These are phyloP conservation scores for Rhizophagus prolifer DNA, from an alignment of 192 early-diverging fungal genomes.

Conservation along the genomic window DNA sequence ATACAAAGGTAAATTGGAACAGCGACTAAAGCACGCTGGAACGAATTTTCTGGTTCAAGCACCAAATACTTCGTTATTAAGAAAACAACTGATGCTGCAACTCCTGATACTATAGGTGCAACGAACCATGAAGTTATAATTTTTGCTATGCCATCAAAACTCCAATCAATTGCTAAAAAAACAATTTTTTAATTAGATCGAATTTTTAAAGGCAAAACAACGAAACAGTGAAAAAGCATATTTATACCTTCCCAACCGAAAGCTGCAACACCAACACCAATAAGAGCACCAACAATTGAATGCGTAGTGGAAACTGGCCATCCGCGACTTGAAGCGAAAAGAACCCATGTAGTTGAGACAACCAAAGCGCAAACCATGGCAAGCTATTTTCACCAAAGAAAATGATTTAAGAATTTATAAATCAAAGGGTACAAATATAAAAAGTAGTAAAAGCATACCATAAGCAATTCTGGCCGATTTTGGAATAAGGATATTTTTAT, in stretches of 20 bases:
- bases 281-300: slow-evolving; percentile 69
- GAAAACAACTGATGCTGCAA: slow-evolving; percentile 59
- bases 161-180: slow-evolving; percentile 55
- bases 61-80: slow-evolving; percentile 58
- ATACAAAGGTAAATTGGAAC: slow-evolving; percentile 68
- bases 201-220: background rate
- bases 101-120: slow-evolving; percentile 59
- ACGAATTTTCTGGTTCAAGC: slow-evolving; percentile 50
- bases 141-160: slow-evolving; percentile 41
- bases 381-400: slow-evolving; percentile 32
- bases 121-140: slow-evolving; percentile 71
- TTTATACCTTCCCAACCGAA: slow-evolving; percentile 42
- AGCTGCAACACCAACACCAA: slow-evolving; percentile 66
- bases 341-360: slow-evolving; percentile 69
- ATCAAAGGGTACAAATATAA: background rate
- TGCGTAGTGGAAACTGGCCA: slow-evolving; percentile 73
- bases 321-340: slow-evolving; percentile 62
- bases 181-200: background rate
- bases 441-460: background rate
- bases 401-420: no score
- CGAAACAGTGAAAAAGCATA: background rate
- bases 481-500: background rate
- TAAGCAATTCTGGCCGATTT: background rate
- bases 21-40: slow-evolving; percentile 56
- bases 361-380: slow-evolving; percentile 73